These are phyloP conservation scores for Inonotus hispidus DNA, from an alignment of 1,284 basidiomycete genomes.

Conservation along the genomic window DNA sequence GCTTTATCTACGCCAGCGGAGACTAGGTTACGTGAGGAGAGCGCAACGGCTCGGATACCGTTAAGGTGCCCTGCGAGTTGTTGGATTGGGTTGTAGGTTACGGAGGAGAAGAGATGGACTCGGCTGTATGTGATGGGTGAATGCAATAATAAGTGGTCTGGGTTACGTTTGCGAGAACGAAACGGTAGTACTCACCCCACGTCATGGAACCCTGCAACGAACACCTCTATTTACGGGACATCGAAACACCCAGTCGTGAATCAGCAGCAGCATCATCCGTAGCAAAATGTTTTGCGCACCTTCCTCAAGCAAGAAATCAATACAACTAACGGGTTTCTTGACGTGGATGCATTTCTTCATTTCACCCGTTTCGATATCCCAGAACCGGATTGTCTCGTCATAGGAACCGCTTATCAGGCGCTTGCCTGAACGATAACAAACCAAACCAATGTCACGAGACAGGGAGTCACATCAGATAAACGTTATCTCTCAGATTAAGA, in stretches of 20 bases:
- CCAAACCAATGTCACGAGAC: background rate
- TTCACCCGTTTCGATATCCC: constrained; percentile 78
- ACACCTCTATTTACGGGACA: constrained; percentile 52
- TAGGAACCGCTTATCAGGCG: constrained; percentile 84
- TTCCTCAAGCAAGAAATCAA: constrained; percentile 82
- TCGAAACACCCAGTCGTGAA: constrained; percentile 5
- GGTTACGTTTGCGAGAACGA: background rate
- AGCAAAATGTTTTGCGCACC: constrained; percentile 34
- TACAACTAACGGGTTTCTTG: constrained; percentile 85
- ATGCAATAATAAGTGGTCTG: constrained; percentile 3
- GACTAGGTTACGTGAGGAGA: constrained; percentile 80
- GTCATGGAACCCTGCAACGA: constrained; percentile 90
- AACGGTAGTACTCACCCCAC: constrained; percentile 56
- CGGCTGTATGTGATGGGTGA: constrained; percentile 40
- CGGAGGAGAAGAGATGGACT: constrained; percentile 75
- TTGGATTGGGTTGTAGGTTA: constrained; percentile 76
- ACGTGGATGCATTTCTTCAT: constrained; percentile 77
- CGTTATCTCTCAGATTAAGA: no score
- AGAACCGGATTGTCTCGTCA: constrained; percentile 86
- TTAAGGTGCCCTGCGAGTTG: constrained; percentile 81
- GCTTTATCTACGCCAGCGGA: constrained; percentile 87
- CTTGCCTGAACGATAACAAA: constrained; percentile 39
- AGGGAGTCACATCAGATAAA: no score
- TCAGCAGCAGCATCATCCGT: background rate
- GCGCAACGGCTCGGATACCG: constrained; percentile 81